Conservation (phyloP, 345 rosid species). For the Mangifera indica region DNA sequence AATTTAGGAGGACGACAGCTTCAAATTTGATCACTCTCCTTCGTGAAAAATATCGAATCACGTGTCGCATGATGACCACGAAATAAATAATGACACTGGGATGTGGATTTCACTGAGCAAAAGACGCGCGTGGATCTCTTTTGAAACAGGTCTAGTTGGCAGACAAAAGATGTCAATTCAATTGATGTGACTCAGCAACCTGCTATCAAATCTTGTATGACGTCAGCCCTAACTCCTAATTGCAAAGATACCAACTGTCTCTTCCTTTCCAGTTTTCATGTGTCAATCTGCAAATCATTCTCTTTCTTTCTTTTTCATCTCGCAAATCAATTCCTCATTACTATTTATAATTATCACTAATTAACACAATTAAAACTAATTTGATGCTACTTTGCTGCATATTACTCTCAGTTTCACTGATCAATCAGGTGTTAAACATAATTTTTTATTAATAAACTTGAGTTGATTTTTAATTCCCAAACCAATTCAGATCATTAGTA, state of each 20-base stretch:
- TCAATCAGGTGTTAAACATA: no score
- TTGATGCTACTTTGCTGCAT: no score
- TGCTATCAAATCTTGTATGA: slow-evolving; percentile 5
- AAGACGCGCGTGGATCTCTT: not conserved
- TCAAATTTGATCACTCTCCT: not conserved
- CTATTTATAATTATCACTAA: no score
- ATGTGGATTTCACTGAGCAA: not conserved
- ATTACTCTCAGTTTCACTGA: no score
- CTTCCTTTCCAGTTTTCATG: not conserved
- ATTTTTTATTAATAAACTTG: no score
- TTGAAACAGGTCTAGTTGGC: not conserved
- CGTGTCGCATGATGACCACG: not conserved
- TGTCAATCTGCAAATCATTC: slow-evolving; percentile 10
- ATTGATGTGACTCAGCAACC: slow-evolving; percentile 30
- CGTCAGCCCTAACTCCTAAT: slow-evolving; percentile 17
- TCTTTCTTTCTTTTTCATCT: not conserved
- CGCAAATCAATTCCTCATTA: not conserved
- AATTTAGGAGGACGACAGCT: not conserved
- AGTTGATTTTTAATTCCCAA: no score
- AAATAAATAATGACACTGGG: not conserved
- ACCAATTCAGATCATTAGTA: no score
- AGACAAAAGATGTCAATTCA: slow-evolving; percentile 6
- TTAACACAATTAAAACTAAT: no score
- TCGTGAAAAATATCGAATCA: not conserved
- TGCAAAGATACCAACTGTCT: slow-evolving; percentile 15